Conservation (phyloP, 768 basidiomycete genomes). For the Nevesoporus exiguus region DNA sequence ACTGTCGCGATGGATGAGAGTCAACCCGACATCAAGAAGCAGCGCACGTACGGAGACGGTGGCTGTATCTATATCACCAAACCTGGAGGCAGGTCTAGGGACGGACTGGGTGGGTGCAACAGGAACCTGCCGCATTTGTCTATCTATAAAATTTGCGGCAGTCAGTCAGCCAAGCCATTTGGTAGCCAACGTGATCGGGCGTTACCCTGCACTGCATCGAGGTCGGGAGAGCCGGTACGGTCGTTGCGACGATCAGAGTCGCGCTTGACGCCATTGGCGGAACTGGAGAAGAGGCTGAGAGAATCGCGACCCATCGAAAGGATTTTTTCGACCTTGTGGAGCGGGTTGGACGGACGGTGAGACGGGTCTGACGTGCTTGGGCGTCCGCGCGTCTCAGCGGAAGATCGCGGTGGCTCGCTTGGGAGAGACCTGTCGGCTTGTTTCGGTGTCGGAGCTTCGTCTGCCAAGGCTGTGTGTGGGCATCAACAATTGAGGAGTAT, state of each 20-base stretch:
- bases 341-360: slow-evolving; percentile 24
- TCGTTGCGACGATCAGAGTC: slow-evolving; percentile 15
- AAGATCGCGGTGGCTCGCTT: slow-evolving; percentile 1
- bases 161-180: not conserved
- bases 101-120: slow-evolving; percentile 1
- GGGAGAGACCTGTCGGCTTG: not conserved
- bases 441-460: slow-evolving; percentile 14
- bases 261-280: slow-evolving; percentile 7
- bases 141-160: slow-evolving; percentile 9
- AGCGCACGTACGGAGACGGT: slow-evolving; percentile 12
- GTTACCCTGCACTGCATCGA: slow-evolving; percentile 27
- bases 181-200: not conserved
- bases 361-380: slow-evolving; percentile 3
- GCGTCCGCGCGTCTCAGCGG: slow-evolving; percentile 5
- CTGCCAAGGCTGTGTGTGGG: slow-evolving; percentile 7
- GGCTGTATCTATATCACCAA: slow-evolving; percentile 24
- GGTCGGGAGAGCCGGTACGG: slow-evolving; percentile 13
- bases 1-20: slow-evolving; percentile 17
- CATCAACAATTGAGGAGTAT: not conserved
- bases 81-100: slow-evolving; percentile 13
- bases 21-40: not conserved
- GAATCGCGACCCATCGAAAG: slow-evolving; percentile 31
- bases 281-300: slow-evolving; percentile 28
- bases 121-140: slow-evolving; percentile 13
- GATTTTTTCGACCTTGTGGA: slow-evolving; percentile 34